A percentile compares a stretch with the other conserved stretches of the same genome.
phyloP scores from a whole-genome alignment of 768 basidiomycete species.

The Podaxis rugospora region DNA sequence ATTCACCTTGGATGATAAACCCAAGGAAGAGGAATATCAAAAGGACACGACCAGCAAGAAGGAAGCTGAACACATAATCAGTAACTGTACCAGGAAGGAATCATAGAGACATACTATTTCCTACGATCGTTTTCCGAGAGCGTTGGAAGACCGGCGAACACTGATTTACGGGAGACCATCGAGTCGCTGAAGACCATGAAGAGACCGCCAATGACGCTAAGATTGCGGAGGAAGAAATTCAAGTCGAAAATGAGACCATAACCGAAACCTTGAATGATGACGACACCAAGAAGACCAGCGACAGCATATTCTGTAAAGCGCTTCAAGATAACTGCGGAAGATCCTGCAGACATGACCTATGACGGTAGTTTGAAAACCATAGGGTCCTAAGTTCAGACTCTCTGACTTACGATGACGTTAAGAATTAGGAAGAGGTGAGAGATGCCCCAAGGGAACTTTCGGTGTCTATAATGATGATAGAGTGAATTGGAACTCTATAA shows the following conservation, averaged over 20 bases:
- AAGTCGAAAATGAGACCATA: slow-evolving; percentile 99
- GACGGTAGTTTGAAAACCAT: background rate
- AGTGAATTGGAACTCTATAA: slow-evolving; percentile 8
- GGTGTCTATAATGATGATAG: slow-evolving; percentile 55
- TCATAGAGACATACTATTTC: slow-evolving; percentile 75
- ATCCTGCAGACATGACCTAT: slow-evolving; percentile 86
- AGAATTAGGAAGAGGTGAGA: slow-evolving; percentile 90
- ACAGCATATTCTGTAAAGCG: slow-evolving; percentile 87
- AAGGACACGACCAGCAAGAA: slow-evolving; percentile 93
- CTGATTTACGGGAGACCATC: slow-evolving; percentile 79
- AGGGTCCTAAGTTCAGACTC: background rate
- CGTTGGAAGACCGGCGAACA: slow-evolving; percentile 87
- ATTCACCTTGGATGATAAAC: slow-evolving; percentile 90
- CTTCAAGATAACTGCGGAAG: slow-evolving; percentile 82
- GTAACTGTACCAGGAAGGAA: background rate
- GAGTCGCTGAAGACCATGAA: slow-evolving; percentile 99
- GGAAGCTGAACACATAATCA: slow-evolving; percentile 58
- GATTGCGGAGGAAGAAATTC: slow-evolving; percentile 99
- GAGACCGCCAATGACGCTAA: slow-evolving; percentile 95
- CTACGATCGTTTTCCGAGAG: slow-evolving; percentile 94
- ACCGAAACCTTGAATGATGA: slow-evolving; percentile 94
- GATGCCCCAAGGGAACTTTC: slow-evolving; percentile 92
- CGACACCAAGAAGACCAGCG: slow-evolving; percentile 84
- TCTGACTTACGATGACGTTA: slow-evolving; percentile 79
- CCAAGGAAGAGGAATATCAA: slow-evolving; percentile 99